A percentile compares a stretch with the other conserved stretches of the same genome.
Evolutionary conservation across 352 stramenopile genomes (phyloP).

Genomic region (Phytophthora quininea): DNA sequence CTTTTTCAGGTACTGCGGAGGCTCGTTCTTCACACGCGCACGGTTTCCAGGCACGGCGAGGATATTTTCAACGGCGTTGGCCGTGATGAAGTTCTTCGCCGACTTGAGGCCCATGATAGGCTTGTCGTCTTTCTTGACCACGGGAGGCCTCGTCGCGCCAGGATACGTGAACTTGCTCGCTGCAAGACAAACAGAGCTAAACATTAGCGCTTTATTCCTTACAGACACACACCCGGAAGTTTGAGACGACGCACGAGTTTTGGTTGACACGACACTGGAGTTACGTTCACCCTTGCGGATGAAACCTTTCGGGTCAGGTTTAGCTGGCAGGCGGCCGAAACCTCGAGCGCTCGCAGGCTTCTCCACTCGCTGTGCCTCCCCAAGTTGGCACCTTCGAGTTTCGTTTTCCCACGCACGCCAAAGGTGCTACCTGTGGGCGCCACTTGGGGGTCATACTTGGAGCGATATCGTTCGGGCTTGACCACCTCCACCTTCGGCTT

Average conservation of each 20-base stretch:
- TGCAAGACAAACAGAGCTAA: slow-evolving; percentile 26
- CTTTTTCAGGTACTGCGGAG: slow-evolving; percentile 86
- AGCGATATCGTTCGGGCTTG: slow-evolving; percentile 90
- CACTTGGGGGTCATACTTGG: slow-evolving; percentile 86
- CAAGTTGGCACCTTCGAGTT: slow-evolving; percentile 71
- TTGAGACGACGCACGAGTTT: slow-evolving; percentile 41
- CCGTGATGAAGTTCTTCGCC: slow-evolving; percentile 93
- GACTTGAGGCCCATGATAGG: slow-evolving; percentile 93
- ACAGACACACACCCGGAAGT: slow-evolving; percentile 11
- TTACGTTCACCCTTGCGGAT: slow-evolving; percentile 72
- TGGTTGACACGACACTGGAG: slow-evolving; percentile 47
- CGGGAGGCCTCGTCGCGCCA: slow-evolving; percentile 59
- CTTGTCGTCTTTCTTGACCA: slow-evolving; percentile 89
- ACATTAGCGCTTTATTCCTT: not conserved
- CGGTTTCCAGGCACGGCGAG: slow-evolving; percentile 74
- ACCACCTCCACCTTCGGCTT: slow-evolving; percentile 56
- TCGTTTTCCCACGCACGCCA: slow-evolving; percentile 71
- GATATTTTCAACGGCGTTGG: slow-evolving; percentile 94
- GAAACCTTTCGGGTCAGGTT: slow-evolving; percentile 76
- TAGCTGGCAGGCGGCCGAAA: slow-evolving; percentile 62
- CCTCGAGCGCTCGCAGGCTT: slow-evolving; percentile 62
- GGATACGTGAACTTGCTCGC: slow-evolving; percentile 75
- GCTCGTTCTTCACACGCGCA: slow-evolving; percentile 58
- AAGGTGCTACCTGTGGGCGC: slow-evolving; percentile 91
- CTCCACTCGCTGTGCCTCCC: slow-evolving; percentile 45